These are phyloP conservation scores for Collybiopsis luxurians DNA, from an alignment of 768 basidiomycete species.

Conservation along the genomic window DNA sequence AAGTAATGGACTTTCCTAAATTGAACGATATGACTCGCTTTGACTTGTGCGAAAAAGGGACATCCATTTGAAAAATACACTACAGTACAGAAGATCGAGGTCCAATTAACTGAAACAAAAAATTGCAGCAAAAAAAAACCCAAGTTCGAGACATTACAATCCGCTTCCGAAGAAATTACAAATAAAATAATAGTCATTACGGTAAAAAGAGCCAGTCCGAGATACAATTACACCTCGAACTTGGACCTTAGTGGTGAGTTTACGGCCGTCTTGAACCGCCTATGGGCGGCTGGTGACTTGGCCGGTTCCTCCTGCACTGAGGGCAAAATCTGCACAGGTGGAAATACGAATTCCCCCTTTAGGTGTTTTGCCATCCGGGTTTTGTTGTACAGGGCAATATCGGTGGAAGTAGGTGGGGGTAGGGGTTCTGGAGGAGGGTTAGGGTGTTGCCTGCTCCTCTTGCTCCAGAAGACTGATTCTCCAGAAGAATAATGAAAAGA, in stretches of 20 bases:
- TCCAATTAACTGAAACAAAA: no score
- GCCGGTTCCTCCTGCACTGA: background rate
- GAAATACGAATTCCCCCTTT: constrained; percentile 41
- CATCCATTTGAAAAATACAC: background rate
- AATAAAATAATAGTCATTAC: no score
- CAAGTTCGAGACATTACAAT: no score
- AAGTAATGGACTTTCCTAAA: background rate
- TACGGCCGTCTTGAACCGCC: constrained; percentile 1
- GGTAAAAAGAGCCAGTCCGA: no score
- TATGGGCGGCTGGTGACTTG: background rate
- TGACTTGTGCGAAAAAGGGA: background rate
- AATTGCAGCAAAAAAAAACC: no score
- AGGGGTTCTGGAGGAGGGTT: constrained; percentile 29
- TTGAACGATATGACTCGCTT: background rate
- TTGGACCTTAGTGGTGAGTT: background rate
- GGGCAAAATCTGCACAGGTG: constrained; percentile 23
- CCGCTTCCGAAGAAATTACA: no score
- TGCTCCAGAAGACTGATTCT: background rate
- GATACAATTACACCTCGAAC: no score
- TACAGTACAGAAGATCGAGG: no score
- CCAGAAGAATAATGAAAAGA: background rate
- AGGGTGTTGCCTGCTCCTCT: constrained; percentile 1
- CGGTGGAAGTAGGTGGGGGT: constrained; percentile 25
- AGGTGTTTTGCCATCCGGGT: constrained; percentile 33
- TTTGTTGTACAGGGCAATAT: constrained; percentile 36